Evolutionary conservation across 805 yeast genomes (phyloP).

Genomic region (Yarrowia sp.): DNA sequence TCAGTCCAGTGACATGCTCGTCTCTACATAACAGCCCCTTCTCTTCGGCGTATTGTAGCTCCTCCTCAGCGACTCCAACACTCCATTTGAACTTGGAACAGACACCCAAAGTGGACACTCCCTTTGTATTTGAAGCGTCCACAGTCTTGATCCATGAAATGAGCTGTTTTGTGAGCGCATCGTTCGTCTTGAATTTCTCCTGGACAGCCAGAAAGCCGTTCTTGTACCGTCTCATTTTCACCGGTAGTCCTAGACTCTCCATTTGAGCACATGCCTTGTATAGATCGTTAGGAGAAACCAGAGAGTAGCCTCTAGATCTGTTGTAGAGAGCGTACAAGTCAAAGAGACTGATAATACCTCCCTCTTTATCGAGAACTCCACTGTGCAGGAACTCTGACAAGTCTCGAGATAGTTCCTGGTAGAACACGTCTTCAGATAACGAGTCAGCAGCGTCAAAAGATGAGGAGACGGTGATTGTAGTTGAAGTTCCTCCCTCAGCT

Average conservation of each 20-base stretch:
- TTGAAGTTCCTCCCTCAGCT: slow-evolving; percentile 30
- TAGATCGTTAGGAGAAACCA: slow-evolving; percentile 75
- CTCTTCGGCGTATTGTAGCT: slow-evolving; percentile 64
- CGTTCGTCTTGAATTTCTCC: slow-evolving; percentile 51
- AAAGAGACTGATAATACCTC: slow-evolving; percentile 66
- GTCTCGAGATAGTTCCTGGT: slow-evolving; percentile 74
- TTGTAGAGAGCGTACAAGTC: slow-evolving; percentile 72
- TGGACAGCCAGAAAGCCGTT: slow-evolving; percentile 54
- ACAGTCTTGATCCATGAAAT: slow-evolving; percentile 44
- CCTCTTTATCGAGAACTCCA: slow-evolving; percentile 57
- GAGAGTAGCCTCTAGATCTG: slow-evolving; percentile 66
- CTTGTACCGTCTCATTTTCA: slow-evolving; percentile 54
- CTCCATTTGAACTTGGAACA: slow-evolving; percentile 67
- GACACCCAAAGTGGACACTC: slow-evolving; percentile 54
- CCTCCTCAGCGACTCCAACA: slow-evolving; percentile 67
- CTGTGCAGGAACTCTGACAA: slow-evolving; percentile 70
- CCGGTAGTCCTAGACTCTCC: slow-evolving; percentile 64
- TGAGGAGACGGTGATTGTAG: slow-evolving; percentile 1
- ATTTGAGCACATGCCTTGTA: slow-evolving; percentile 65
- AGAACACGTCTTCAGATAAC: slow-evolving; percentile 49
- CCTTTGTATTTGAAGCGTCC: slow-evolving; percentile 46
- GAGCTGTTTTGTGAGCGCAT: slow-evolving; percentile 52
- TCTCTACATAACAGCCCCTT: slow-evolving; percentile 68
- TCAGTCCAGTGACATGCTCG: slow-evolving; percentile 69
- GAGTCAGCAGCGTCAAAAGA: slow-evolving; percentile 18